Evolutionary conservation across 331 rosid genomes (phyloP), one percentile per base, ranked within the genome.

Genomic region (Dryas integrifolia): DNA sequence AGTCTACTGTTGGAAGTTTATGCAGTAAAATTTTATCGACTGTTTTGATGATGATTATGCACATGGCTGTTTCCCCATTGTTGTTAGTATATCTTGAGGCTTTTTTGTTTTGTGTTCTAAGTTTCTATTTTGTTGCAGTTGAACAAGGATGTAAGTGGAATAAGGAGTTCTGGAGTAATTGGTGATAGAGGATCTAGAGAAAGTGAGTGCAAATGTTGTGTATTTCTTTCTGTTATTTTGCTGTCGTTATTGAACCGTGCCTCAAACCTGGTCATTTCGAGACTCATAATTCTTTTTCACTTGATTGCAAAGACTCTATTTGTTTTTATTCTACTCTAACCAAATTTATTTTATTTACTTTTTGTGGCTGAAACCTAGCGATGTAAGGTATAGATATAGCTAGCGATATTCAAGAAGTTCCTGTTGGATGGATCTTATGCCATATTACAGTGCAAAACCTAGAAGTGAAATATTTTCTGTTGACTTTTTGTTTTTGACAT

Each of bases 151-250:
- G 88, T 79, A 7, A 82, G 85, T 76, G 89, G 94, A 76, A 86
- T 91, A 62, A 86, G 85, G 84, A 82, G 75, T 69, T 35, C 85
- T 8, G 96, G 91, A 75, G 82, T 83, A 57, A 83, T 86, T 78
- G 96, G 96, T 72, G 96, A 86, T n/a, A 76, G 83, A 26, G 86
- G 86, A 82, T 87, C 93, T 57, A 82, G 94, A 89, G 97, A 93
- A 76, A 91, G 98, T 93, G 74, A 89, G 97, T 85, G 41, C 43
- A 40, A 11, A 57, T 55, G 24, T 43, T 12, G 12, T 3, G 0
- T 3, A 21, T 67, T 10, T 18, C 8, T 60, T 44, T 65, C 46
- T 6, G 12, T 39, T 39, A 51, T 10, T 44, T 30, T 45, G 14
- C 39, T 56, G 47, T 10, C 24, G 24, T 21, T 21, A 16, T 43